Conservation (phyloP, 2,329 filamentous ascomycete species). For the Aspergillus sp. region DNA sequence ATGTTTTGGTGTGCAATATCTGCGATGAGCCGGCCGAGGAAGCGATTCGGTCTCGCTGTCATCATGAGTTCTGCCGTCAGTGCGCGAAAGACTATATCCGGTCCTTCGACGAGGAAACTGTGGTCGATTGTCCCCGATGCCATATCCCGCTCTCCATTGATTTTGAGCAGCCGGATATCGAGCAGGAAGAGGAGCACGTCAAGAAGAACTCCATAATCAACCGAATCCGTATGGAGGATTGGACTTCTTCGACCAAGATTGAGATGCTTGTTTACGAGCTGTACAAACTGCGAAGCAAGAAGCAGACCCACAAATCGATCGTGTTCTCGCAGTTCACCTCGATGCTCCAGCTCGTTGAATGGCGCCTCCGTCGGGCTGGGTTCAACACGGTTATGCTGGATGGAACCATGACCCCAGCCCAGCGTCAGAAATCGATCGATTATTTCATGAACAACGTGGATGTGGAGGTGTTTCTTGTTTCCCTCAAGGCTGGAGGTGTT, state of each 20-base stretch:
- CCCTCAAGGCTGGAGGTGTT: conserved; percentile 92
- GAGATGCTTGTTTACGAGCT: conserved; percentile 94
- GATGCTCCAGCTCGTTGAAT: conserved; percentile 96
- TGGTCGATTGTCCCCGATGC: conserved; percentile 75
- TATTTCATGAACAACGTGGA: conserved; percentile 95
- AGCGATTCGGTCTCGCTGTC: conserved; percentile 86
- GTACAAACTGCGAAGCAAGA: conserved; percentile 86
- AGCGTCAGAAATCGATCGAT: conserved; percentile 89
- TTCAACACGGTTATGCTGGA: conserved; percentile 99
- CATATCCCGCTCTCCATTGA: conserved; percentile 90
- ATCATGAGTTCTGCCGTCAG: conserved; percentile 84
- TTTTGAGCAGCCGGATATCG: conserved; percentile 90
- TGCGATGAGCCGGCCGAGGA: conserved; percentile 97
- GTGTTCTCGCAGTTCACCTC: conserved; percentile 97
- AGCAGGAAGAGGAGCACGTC: conserved; percentile 80
- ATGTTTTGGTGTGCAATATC: conserved; percentile 86
- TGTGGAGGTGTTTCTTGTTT: conserved; percentile 94
- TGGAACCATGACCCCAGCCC: conserved; percentile 91
- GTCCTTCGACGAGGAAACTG: conserved; percentile 64
- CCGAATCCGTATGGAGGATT: conserved; percentile 97
- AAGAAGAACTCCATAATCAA: conserved; percentile 99
- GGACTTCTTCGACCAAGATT: conserved; percentile 98
- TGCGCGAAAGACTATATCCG: conserved; percentile 79
- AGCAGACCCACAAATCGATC: conserved; percentile 92
- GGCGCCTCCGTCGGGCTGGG: conserved; percentile 91